These are phyloP conservation scores for Xerocomellus intermedius DNA, from an alignment of 768 basidiomycete genomes.

Conservation along the genomic window DNA sequence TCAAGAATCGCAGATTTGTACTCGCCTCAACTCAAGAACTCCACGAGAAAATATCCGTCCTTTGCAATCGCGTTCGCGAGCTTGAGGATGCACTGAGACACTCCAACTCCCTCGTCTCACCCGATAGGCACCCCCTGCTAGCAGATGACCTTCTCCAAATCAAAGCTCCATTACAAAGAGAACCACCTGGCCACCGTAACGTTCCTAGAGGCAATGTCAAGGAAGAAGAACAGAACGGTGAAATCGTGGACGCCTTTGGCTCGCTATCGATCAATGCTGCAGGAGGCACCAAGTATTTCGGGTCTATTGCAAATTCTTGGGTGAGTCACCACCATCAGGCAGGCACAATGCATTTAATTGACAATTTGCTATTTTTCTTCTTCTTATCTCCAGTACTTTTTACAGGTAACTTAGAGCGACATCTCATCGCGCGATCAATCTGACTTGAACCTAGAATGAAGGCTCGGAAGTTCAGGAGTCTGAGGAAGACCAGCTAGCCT, in stretches of 20 bases:
- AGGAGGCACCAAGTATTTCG: slow-evolving; percentile 74
- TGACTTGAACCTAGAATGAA: slow-evolving; percentile 50
- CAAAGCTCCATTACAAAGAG: slow-evolving; percentile 75
- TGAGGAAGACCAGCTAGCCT: slow-evolving; percentile 44
- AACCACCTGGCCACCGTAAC: slow-evolving; percentile 46
- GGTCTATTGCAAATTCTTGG: slow-evolving; percentile 75
- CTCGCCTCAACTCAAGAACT: slow-evolving; percentile 78
- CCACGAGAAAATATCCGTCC: slow-evolving; percentile 77
- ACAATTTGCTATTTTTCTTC: slow-evolving; percentile 11
- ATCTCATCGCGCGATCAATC: neutral
- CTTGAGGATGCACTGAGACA: slow-evolving; percentile 69
- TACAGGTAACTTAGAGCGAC: slow-evolving; percentile 48
- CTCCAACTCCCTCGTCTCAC: slow-evolving; percentile 56
- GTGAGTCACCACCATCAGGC: slow-evolving; percentile 34
- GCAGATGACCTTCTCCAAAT: slow-evolving; percentile 70
- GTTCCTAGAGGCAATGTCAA: slow-evolving; percentile 39
- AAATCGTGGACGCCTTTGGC: slow-evolving; percentile 78
- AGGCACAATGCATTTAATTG: neutral
- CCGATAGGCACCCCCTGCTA: slow-evolving; percentile 64
- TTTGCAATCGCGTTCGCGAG: slow-evolving; percentile 70
- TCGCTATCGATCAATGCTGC: slow-evolving; percentile 71
- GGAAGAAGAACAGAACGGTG: slow-evolving; percentile 63
- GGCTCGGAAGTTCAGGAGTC: slow-evolving; percentile 51
- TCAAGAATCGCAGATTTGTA: slow-evolving; percentile 53
- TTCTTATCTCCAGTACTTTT: slow-evolving; percentile 53